Percentiles rank a stretch among this genome's conserved stretches.
phyloP scores from a whole-genome alignment of 441 rosid genomes.

The Daphne laureola region DNA sequence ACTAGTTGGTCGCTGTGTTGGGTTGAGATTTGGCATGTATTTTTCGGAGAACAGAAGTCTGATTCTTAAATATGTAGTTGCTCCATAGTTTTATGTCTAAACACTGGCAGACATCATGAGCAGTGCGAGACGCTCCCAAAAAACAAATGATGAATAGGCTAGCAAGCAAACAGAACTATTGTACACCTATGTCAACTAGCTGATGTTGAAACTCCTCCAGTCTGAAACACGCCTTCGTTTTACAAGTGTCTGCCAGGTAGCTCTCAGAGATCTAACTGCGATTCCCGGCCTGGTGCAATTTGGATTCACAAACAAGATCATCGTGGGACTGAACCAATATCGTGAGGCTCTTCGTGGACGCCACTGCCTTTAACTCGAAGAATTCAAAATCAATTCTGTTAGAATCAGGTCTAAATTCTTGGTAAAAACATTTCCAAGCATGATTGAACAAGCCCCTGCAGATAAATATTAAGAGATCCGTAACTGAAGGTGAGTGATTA shows the following conservation, averaged over 20 bases:
- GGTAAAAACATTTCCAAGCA: conserved; percentile 5
- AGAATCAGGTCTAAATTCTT: conserved; percentile 10
- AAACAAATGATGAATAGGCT: too few species aligned
- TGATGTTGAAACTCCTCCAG: background rate
- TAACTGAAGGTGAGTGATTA: background rate
- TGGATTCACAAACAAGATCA: background rate
- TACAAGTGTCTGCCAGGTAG: conserved; percentile 4
- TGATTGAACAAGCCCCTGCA: conserved; percentile 24
- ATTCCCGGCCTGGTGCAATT: background rate
- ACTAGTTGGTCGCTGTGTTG: too few species aligned
- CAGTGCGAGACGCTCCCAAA: too few species aligned
- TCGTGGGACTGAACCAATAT: background rate
- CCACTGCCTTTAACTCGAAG: conserved; percentile 4
- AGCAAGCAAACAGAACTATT: too few species aligned
- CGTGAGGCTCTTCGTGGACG: conserved; percentile 4
- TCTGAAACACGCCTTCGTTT: background rate
- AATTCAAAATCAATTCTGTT: conserved; percentile 6
- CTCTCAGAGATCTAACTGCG: conserved; percentile 12
- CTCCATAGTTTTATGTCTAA: too few species aligned
- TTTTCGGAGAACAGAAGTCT: too few species aligned
- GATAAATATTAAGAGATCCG: background rate
- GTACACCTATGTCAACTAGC: background rate
- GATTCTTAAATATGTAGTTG: too few species aligned
- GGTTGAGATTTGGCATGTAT: too few species aligned
- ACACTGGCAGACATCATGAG: too few species aligned